A percentile compares a stretch with the other conserved stretches of the same genome.
These are phyloP conservation scores for Phlebopus sp. DNA, from an alignment of 1,284 basidiomycete species.

Conservation along the genomic window DNA sequence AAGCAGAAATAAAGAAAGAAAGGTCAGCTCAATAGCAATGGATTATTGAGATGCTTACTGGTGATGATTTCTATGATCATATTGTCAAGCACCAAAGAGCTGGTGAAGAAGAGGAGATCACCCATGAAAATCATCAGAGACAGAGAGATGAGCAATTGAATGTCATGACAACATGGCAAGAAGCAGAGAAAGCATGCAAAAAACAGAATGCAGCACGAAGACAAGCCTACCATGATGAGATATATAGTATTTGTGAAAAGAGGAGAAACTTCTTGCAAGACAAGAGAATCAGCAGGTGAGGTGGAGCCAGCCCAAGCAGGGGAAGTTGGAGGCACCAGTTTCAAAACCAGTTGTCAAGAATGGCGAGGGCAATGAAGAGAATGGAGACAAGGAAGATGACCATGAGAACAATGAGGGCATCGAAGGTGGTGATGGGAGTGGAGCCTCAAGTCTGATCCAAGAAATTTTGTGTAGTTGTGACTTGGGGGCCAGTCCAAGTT, in stretches of 20 bases:
- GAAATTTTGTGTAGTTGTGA: not conserved
- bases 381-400: too few relatives aligned
- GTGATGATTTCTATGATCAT: not conserved
- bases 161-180: not conserved
- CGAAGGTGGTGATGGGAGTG: not conserved
- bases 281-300: not conserved
- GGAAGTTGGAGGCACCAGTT: conserved; percentile 3
- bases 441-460: not conserved
- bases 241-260: not conserved
- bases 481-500: not conserved
- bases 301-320: not conserved
- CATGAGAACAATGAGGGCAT: too few relatives aligned
- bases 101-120: not conserved
- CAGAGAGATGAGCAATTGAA: not conserved
- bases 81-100: not conserved
- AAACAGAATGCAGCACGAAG: not conserved
- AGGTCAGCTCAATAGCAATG: not conserved
- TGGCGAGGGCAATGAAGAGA: too few relatives aligned
- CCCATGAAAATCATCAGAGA: not conserved
- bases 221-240: not conserved
- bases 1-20: conserved; percentile 3
- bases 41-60: not conserved
- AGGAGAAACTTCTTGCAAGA: not conserved
- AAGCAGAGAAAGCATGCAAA: conserved; percentile 1
- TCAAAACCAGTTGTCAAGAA: too few relatives aligned